These are phyloP conservation scores for Cladophialophora psammophila DNA, from an alignment of 2,329 filamentous ascomycete genomes.

Conservation along the genomic window DNA sequence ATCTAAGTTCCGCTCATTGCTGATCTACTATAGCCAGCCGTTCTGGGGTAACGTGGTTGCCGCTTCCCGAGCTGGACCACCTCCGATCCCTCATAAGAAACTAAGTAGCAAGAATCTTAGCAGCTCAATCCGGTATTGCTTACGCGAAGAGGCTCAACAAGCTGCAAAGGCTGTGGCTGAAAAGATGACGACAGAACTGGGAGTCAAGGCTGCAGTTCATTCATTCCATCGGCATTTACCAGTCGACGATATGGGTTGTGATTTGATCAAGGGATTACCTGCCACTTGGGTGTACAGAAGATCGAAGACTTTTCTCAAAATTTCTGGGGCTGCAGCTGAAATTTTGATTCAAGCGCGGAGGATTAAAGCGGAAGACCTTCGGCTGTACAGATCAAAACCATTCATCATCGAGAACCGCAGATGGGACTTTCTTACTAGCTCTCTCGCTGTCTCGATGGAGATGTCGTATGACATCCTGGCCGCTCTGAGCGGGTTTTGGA, in stretches of 20 bases:
- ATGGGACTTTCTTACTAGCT: conserved; percentile 21
- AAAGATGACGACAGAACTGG: conserved; percentile 68
- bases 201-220: conserved; percentile 67
- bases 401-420: conserved; percentile 35
- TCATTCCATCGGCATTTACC: conserved; percentile 74
- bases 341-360: conserved; percentile 38
- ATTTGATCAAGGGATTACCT: conserved; percentile 68
- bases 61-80: conserved; percentile 57
- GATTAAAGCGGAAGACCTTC: conserved; percentile 29
- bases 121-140: conserved; percentile 55
- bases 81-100: conserved; percentile 56
- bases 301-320: conserved; percentile 51
- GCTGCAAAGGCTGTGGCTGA: conserved; percentile 27
- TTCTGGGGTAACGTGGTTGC: conserved; percentile 64
- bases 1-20: not conserved
- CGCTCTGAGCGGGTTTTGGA: conserved; percentile 18
- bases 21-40: conserved; percentile 47
- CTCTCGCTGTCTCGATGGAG: conserved; percentile 11
- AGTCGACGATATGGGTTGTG: conserved; percentile 70
- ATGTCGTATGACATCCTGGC: conserved; percentile 19
- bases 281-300: conserved; percentile 55
- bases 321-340: conserved; percentile 59
- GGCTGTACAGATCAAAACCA: conserved; percentile 45
- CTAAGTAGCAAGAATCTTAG: conserved; percentile 56
- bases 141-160: conserved; percentile 49